phyloP scores from a whole-genome alignment of 495 filamentous ascomycete genomes.

The Penicillium cosmopolitanum region DNA sequence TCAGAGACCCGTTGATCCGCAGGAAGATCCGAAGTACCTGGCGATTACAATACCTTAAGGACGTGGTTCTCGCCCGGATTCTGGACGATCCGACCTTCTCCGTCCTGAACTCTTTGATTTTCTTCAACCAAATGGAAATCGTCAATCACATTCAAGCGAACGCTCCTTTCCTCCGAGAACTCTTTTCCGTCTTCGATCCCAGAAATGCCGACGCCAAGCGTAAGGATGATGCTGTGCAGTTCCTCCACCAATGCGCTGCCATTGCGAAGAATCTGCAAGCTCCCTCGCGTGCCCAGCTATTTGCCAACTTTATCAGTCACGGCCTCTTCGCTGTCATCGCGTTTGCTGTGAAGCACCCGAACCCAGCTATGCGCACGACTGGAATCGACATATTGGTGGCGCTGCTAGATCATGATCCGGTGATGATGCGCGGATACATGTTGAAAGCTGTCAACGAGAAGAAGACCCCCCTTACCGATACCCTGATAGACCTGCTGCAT shows the following conservation, averaged over 20 bases:
- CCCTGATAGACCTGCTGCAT: conserved; percentile 88
- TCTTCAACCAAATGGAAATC: conserved; percentile 98
- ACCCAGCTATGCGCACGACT: conserved; percentile 84
- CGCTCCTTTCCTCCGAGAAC: conserved; percentile 73
- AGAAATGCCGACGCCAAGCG: conserved; percentile 65
- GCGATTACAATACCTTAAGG: conserved; percentile 96
- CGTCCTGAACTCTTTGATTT: conserved; percentile 96
- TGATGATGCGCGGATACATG: conserved; percentile 90
- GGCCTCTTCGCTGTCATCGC: conserved; percentile 90
- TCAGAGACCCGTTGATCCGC: conserved; percentile 76
- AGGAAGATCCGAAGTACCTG: conserved; percentile 96
- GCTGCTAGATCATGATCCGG: conserved; percentile 93
- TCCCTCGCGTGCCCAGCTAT: conserved; percentile 75
- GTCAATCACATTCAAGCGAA: conserved; percentile 88
- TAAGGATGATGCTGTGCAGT: conserved; percentile 92
- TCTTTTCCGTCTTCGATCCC: conserved; percentile 85
- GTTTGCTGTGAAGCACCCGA: conserved; percentile 82
- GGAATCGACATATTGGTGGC: conserved; percentile 93
- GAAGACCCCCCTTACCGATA: conserved; percentile 85
- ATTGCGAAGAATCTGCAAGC: conserved; percentile 94
- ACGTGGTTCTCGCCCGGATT: conserved; percentile 94
- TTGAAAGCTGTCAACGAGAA: conserved; percentile 89
- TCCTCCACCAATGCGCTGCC: conserved; percentile 94
- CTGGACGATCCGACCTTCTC: conserved; percentile 97
- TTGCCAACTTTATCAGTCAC: conserved; percentile 84